These are phyloP conservation scores for Grosmannia clavigera DNA, from an alignment of 2,329 filamentous ascomycete species.

Conservation along the genomic window DNA sequence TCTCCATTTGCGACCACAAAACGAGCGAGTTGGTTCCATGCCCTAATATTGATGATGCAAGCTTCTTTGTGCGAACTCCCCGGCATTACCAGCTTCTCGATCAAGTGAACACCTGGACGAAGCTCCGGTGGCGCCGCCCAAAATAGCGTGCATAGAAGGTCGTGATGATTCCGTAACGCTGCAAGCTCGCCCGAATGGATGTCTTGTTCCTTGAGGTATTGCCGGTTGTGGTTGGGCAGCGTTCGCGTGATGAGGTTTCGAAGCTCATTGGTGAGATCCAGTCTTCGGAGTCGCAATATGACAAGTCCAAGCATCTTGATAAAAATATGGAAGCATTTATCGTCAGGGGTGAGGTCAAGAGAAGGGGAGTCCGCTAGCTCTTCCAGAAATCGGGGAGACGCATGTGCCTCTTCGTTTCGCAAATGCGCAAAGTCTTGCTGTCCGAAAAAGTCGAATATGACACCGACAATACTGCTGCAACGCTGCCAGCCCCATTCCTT, in stretches of 20 bases:
- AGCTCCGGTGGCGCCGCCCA: constrained; percentile 47
- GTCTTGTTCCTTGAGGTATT: constrained; percentile 49
- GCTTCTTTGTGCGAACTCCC: constrained; percentile 53
- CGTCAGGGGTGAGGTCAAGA: constrained; percentile 38
- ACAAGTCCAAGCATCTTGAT: constrained; percentile 50
- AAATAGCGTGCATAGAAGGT: constrained; percentile 53
- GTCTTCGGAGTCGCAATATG: constrained; percentile 36
- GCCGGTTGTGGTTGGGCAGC: constrained; percentile 53
- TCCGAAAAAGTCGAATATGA: constrained; percentile 57
- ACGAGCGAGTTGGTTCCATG: constrained; percentile 50
- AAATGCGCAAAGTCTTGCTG: constrained; percentile 48
- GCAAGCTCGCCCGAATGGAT: constrained; percentile 49
- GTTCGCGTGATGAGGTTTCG: constrained; percentile 48
- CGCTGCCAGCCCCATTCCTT: constrained; percentile 54
- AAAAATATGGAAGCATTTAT: constrained; percentile 56
- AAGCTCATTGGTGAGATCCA: constrained; percentile 42
- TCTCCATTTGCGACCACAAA: constrained; percentile 40
- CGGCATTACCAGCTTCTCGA: constrained; percentile 47
- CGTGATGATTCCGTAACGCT: constrained; percentile 55
- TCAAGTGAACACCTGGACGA: constrained; percentile 38
- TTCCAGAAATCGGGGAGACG: constrained; percentile 49
- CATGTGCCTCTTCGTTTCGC: constrained; percentile 50
- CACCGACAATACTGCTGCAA: constrained; percentile 43
- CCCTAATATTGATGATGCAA: constrained; percentile 48
- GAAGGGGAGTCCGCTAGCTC: constrained; percentile 34